Percentiles rank a stretch among this genome's conserved stretches.
phyloP scores from a whole-genome alignment of 2,329 filamentous ascomycete species.

The Colletotrichum destructivum region DNA sequence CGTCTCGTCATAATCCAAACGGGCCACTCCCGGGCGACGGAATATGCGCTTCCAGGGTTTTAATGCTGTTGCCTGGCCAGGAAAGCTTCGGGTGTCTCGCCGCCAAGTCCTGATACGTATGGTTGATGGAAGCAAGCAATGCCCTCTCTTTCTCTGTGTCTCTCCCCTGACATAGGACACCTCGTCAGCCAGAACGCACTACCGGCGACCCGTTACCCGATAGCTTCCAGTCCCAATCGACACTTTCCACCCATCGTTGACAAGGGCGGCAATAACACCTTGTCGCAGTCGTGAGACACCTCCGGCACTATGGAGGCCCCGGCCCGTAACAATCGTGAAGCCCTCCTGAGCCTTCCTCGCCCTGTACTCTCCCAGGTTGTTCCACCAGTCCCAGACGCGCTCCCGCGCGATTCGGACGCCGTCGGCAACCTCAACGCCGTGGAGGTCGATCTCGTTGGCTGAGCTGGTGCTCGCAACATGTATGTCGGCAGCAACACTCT shows the following conservation, averaged over 20 bases:
- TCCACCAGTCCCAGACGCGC: slow-evolving; percentile 83
- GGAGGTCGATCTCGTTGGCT: slow-evolving; percentile 77
- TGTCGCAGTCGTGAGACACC: slow-evolving; percentile 84
- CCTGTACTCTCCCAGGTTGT: slow-evolving; percentile 75
- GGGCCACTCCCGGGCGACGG: neutral
- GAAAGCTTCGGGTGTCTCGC: neutral
- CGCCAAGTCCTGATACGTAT: neutral
- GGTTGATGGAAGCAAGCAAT: slow-evolving; percentile 21
- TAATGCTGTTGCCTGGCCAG: slow-evolving; percentile 30
- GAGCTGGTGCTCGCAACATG: slow-evolving; percentile 79
- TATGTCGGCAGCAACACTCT: slow-evolving; percentile 77
- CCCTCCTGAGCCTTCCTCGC: slow-evolving; percentile 65
- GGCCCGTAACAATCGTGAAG: slow-evolving; percentile 85
- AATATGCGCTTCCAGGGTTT: slow-evolving; percentile 21
- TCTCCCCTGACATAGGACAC: neutral
- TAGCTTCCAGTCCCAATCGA: slow-evolving; percentile 80
- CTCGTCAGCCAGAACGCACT: slow-evolving; percentile 37
- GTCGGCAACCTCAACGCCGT: slow-evolving; percentile 86
- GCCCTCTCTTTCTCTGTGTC: neutral
- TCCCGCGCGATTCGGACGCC: slow-evolving; percentile 83
- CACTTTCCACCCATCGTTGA: slow-evolving; percentile 87
- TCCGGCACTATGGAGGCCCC: slow-evolving; percentile 83
- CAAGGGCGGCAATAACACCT: slow-evolving; percentile 82
- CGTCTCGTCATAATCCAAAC: neutral
- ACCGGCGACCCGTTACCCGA: slow-evolving; percentile 74